Percentiles rank a stretch among this genome's conserved stretches.
Evolutionary conservation across 176 grass and related monocot genomes (phyloP).

Genomic region (Ensete glaucum): DNA sequence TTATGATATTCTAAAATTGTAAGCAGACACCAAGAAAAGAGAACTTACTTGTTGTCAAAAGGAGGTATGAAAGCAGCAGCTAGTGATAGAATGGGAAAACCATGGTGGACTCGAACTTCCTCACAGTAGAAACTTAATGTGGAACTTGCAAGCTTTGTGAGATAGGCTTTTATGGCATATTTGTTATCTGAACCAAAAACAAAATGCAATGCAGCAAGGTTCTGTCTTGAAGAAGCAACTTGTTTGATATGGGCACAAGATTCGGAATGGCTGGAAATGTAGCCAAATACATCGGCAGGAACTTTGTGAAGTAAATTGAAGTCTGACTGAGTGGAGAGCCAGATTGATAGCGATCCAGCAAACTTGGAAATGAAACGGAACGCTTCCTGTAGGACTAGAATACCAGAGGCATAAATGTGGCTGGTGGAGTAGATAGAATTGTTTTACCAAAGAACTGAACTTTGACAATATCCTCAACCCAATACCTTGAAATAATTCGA

Average conservation of each 20-base stretch:
- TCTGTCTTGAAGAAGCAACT: slow-evolving; percentile 37
- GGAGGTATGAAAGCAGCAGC: slow-evolving; percentile 43
- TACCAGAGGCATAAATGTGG: slow-evolving; percentile 54
- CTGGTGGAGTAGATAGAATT: slow-evolving; percentile 43
- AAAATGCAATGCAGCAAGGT: slow-evolving; percentile 45
- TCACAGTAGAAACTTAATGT: slow-evolving; percentile 42
- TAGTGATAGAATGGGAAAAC: slow-evolving; percentile 55
- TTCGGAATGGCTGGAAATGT: slow-evolving; percentile 24
- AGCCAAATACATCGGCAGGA: slow-evolving; percentile 23
- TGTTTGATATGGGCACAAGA: slow-evolving; percentile 35
- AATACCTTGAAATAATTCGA: slow-evolving; percentile 46
- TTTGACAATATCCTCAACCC: slow-evolving; percentile 45
- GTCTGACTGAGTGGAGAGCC: slow-evolving; percentile 45
- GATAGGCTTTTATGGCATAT: slow-evolving; percentile 36
- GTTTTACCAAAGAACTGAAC: slow-evolving; percentile 39
- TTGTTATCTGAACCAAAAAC: slow-evolving; percentile 36
- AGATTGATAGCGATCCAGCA: slow-evolving; percentile 50
- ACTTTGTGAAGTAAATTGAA: slow-evolving; percentile 43
- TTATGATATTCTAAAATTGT: neutral
- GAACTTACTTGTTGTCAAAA: slow-evolving; percentile 64
- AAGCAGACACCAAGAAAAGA: slow-evolving; percentile 4
- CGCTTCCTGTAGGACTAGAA: slow-evolving; percentile 41
- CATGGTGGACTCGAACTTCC: slow-evolving; percentile 36
- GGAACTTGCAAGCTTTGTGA: slow-evolving; percentile 51
- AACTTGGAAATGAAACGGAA: slow-evolving; percentile 61